phyloP scores from a whole-genome alignment of 2,329 filamentous ascomycete genomes.

The Apiospora kogelbergensis region DNA sequence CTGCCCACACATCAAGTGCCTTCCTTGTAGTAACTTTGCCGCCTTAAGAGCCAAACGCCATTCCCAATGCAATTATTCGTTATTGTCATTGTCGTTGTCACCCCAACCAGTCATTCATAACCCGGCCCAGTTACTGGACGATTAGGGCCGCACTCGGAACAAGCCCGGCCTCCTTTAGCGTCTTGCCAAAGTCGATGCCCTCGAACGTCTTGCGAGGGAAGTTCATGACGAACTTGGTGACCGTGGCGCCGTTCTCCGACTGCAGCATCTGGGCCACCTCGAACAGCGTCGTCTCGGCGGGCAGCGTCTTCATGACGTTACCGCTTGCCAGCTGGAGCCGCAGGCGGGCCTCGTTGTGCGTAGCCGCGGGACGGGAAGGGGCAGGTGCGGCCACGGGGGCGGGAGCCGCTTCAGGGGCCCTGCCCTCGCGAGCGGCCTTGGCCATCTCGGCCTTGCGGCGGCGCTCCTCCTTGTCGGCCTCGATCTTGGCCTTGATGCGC shows the following conservation, averaged over 20 bases:
- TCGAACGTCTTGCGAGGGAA: constrained; percentile 83
- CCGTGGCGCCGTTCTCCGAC: constrained; percentile 67
- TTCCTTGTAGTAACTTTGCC: background rate
- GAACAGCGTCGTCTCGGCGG: constrained; percentile 87
- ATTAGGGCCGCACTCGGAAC: constrained; percentile 90
- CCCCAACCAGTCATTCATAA: background rate
- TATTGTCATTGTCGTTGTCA: background rate
- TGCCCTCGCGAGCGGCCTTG: constrained; percentile 84
- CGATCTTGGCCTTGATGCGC: constrained; percentile 89
- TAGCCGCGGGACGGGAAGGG: constrained; percentile 58
- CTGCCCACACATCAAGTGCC: background rate
- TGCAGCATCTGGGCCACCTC: constrained; percentile 80
- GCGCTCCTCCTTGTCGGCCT: constrained; percentile 89
- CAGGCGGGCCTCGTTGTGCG: constrained; percentile 78
- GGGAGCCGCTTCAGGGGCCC: constrained; percentile 44
- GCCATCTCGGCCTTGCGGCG: constrained; percentile 81
- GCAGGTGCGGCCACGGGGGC: constrained; percentile 48
- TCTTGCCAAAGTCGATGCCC: constrained; percentile 79
- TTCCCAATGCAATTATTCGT: constrained; percentile 10
- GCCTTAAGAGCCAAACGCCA: constrained; percentile 4
- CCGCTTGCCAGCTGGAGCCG: constrained; percentile 75
- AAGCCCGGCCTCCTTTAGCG: constrained; percentile 86
- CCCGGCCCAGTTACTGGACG: constrained; percentile 50
- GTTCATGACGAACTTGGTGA: constrained; percentile 78
- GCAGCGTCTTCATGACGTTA: constrained; percentile 82